Percentiles rank a stretch among this genome's conserved stretches.
These are phyloP conservation scores for Alectoria sarmentosa DNA, from an alignment of 495 filamentous ascomycete species.

Conservation along the genomic window DNA sequence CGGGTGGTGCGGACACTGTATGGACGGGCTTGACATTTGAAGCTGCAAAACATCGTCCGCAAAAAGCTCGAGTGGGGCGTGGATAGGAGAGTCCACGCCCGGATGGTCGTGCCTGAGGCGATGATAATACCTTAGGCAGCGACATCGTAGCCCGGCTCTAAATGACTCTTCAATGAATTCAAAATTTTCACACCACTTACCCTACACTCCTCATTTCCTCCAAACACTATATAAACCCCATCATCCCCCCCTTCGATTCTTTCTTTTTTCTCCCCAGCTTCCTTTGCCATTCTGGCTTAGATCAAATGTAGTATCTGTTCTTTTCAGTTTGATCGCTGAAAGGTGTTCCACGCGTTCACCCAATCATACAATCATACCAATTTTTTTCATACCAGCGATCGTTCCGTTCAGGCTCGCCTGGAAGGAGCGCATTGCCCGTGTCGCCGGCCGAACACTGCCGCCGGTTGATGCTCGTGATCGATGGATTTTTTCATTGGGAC, in stretches of 20 bases:
- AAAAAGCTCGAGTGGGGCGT: not conserved
- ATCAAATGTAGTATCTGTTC: conserved; percentile 5
- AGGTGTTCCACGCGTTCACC: not conserved
- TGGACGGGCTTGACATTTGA: conserved; percentile 17
- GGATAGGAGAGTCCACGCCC: not conserved
- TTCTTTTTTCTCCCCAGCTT: not conserved
- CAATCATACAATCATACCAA: not conserved
- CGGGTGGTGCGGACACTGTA: conserved; percentile 22
- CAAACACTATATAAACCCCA: not conserved
- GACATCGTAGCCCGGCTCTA: not conserved
- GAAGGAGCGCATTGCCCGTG: not conserved
- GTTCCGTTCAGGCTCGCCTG: not conserved
- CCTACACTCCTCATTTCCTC: not conserved
- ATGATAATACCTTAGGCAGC: not conserved
- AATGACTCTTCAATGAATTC: too few relatives aligned
- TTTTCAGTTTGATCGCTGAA: conserved; percentile 3
- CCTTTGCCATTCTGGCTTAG: conserved; percentile 2
- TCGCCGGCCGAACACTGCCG: conserved; percentile 3
- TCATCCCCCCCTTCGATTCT: not conserved
- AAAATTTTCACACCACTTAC: not conserved
- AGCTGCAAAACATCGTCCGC: not conserved
- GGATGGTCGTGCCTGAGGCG: not conserved
- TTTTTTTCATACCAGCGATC: not conserved
- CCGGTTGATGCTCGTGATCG: conserved; percentile 1
- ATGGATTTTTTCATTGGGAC: not conserved